These are phyloP conservation scores for Eucalyptus cloeziana DNA, from an alignment of 345 rosid genomes.

Conservation along the genomic window DNA sequence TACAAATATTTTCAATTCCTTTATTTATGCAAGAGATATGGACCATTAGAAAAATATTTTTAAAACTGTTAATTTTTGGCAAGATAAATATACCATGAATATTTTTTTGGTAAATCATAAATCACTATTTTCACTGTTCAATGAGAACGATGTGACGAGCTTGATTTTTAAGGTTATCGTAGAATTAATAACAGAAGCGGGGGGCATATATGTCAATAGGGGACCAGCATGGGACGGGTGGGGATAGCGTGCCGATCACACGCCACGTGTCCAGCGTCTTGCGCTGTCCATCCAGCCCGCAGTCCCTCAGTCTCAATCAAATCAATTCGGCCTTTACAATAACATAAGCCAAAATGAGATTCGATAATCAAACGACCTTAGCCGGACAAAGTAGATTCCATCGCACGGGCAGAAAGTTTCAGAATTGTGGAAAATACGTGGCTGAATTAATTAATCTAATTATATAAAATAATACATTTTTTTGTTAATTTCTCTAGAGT, in stretches of 20 bases:
- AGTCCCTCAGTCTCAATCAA: not conserved
- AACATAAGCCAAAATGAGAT: not conserved
- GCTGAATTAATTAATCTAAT: not conserved
- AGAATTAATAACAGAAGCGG: not conserved
- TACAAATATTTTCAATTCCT: too few species aligned
- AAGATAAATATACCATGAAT: too few species aligned
- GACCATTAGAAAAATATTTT: fast-evolving
- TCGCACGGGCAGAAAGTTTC: not conserved
- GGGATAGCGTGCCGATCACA: not conserved
- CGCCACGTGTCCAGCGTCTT: not conserved
- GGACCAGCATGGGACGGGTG: not conserved
- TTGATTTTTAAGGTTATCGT: not conserved
- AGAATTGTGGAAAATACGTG: not conserved
- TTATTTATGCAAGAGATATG: too few species aligned
- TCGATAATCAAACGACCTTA: not conserved
- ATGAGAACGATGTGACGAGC: not conserved
- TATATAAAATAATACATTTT: fast-evolving
- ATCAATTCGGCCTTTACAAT: not conserved
- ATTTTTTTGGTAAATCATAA: not conserved
- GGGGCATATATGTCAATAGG: not conserved
- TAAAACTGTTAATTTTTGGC: too few species aligned
- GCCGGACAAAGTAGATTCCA: not conserved
- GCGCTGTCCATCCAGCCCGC: not conserved
- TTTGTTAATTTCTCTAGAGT: not conserved
- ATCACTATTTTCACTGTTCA: not conserved